A percentile compares a stretch with the other conserved stretches of the same genome.
Evolutionary conservation across 1,139 yeast species (phyloP).

Genomic region (Citeromyces hawaiiensis): DNA sequence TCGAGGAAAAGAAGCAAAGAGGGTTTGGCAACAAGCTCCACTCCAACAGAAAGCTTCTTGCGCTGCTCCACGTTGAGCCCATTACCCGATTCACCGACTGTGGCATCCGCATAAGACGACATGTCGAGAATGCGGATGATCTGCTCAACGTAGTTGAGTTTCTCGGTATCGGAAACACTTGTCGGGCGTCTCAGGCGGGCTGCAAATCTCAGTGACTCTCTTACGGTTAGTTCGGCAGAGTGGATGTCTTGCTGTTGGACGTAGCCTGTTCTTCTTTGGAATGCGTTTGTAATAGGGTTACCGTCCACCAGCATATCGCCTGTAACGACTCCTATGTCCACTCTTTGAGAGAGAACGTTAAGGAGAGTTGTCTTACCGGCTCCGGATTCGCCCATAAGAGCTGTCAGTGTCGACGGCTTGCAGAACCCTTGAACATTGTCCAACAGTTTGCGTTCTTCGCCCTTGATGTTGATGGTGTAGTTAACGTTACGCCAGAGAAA

Average conservation of each 20-base stretch:
- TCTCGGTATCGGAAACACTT: constrained; percentile 30
- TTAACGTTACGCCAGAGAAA: constrained; percentile 30
- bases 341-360: constrained; percentile 42
- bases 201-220: constrained; percentile 39
- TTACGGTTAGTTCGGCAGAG: constrained; percentile 34
- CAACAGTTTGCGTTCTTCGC: constrained; percentile 23
- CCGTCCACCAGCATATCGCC: constrained; percentile 47
- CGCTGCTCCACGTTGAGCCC: constrained; percentile 53
- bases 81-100: constrained; percentile 37
- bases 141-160: constrained; percentile 35
- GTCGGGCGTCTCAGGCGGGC: constrained; percentile 41
- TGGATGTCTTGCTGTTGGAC: constrained; percentile 50
- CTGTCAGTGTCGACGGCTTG: constrained; percentile 44
- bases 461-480: constrained; percentile 17
- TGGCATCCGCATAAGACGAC: constrained; percentile 42
- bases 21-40: constrained; percentile 39
- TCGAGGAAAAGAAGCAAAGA: constrained; percentile 32
- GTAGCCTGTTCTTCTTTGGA: constrained; percentile 41
- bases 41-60: constrained; percentile 46
- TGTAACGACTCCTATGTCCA: constrained; percentile 35
- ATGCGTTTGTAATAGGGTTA: constrained; percentile 28
- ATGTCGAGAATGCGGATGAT: constrained; percentile 34
- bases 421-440: constrained; percentile 42
- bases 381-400: constrained; percentile 63
- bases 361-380: constrained; percentile 60